Conservation (phyloP, 108 stramenopile species). For the Skeletonema menzelii region DNA sequence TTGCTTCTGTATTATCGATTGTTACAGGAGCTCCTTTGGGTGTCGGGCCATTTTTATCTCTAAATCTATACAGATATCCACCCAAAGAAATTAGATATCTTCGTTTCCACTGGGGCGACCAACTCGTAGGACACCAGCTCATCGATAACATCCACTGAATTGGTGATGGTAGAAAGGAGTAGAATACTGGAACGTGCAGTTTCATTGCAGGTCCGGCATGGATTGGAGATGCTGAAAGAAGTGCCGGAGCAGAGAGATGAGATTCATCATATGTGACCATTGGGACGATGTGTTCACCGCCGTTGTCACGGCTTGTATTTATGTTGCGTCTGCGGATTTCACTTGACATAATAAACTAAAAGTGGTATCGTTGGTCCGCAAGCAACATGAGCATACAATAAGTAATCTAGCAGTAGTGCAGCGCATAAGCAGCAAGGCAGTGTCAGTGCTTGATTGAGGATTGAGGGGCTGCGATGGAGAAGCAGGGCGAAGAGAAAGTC, state of each 20-base stretch:
- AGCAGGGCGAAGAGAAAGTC: too few species aligned
- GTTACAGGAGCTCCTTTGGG: conserved; percentile 77
- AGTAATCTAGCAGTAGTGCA: too few species aligned
- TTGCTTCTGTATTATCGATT: conserved; percentile 39
- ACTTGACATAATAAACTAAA: too few species aligned
- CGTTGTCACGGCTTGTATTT: background rate
- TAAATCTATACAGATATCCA: conserved; percentile 78
- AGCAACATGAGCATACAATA: too few species aligned
- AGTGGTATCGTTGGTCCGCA: too few species aligned
- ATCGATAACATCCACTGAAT: conserved; percentile 48
- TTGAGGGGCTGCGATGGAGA: too few species aligned
- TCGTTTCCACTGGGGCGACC: conserved; percentile 68
- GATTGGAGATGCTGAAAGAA: conserved; percentile 62
- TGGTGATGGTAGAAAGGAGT: conserved; percentile 51
- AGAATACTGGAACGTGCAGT: conserved; percentile 67
- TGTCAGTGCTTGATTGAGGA: too few species aligned
- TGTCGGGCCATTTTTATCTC: conserved; percentile 37
- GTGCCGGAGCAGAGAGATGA: conserved; percentile 47
- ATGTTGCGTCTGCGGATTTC: background rate
- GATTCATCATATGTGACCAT: conserved; percentile 31
- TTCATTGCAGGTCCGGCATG: conserved; percentile 67
- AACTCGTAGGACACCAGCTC: conserved; percentile 38
- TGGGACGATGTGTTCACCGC: background rate
- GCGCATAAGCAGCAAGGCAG: too few species aligned
- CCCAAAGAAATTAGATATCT: conserved; percentile 75